Evolutionary conservation across 2,329 filamentous ascomycete species (phyloP), one percentile per base, ranked within the genome.

Genomic region (Exophiala mesophila): DNA sequence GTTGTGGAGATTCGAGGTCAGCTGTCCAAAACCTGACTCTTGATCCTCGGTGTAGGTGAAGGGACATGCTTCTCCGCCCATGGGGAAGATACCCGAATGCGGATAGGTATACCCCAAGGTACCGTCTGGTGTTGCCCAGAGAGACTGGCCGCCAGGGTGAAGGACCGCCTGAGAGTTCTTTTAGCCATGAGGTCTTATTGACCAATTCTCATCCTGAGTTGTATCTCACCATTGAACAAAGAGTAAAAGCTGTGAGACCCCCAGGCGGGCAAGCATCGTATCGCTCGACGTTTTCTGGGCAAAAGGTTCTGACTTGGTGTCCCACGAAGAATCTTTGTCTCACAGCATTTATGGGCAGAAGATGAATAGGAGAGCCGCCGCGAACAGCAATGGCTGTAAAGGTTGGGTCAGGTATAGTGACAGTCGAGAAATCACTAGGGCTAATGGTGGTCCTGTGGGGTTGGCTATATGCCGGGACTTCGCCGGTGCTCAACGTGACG

Each of bases 121-220:
- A 4, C 80, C 81, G 18, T 68, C 60, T 3, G 71, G 65, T 3
- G 63, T 65, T 43, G 83, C 68, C 59, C 77, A 84, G 53, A 82
- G 68, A 44, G 69, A 62, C 55, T 85, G 80, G 18, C 81, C 80
- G 19, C 80, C 80, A 4, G 80, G 78, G 3, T 82, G 80, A 20
- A 69, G 57, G 21, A 77, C 71, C 23, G 65, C 61, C 56, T 76
- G 28, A n/a, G n/a, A n/a, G n/a, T n/a, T n/a, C n/a, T n/a, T n/a
- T 13, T 26, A 3, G 21, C n/a, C 15, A 9, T 15, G 5, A 10
- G 16, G 9, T 13, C n/a, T 23, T 12, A 41, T 48, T 19, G 41
- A 28, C 36, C 18, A 9, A 37, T 40, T 23, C 21, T 29, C 8
- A 10, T 13, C 24, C 17, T 1, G 20, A 5, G 18, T n/a, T 31